Base-by-base conservation (phyloP, 768 basidiomycete species). In the Lactifluus piperatus region DNA sequence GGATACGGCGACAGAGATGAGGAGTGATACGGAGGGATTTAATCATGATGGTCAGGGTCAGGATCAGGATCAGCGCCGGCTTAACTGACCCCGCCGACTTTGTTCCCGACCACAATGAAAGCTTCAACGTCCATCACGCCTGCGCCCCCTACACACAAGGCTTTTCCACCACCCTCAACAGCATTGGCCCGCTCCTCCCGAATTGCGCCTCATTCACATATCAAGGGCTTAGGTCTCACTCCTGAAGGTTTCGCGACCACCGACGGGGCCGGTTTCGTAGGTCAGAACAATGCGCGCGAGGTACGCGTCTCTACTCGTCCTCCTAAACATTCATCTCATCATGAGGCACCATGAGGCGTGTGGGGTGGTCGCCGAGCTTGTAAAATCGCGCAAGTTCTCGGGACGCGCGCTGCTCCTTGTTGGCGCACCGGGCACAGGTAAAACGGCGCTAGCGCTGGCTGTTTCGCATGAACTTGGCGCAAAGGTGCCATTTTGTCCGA, bases 401-500 rank as follows among this genome's bases (percentile, higher is more conserved):
- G 97, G 97, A 24, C 82, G 94, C 58, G 94, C 94, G 0, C 76
- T 98, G 41, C 74, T 98, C 43, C 81, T 98, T 37, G 95, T 91
- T 26, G 97, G 97, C 56, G 92, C 92, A 22, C 97, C 97, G 1
- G 94, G 97, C 16, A 99, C 97, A 3, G 95, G 97, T 11, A 99
- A 99, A 76, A 99, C 97, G 0, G 97, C 97, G 0, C 81, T 98
- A 27, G 94, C 97, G 2, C 73, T 98, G n/a, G 97, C 93, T 0
- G 82, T 98, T 27, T 87, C 93, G 6, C 94, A 97, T 60, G 97
- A 98, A 67, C 80, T 99, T 0, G 97, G 97, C 0, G 75, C 81
- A 22, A 97, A 97, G 68, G 94, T 97, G 1, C 97, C 97, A 0
- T 98, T 99, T 70, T 97, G 95, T 71, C 93, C 94, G 5, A 97